phyloP scores from a whole-genome alignment of 495 filamentous ascomycete species.

The Trichoderma erinaceum region DNA sequence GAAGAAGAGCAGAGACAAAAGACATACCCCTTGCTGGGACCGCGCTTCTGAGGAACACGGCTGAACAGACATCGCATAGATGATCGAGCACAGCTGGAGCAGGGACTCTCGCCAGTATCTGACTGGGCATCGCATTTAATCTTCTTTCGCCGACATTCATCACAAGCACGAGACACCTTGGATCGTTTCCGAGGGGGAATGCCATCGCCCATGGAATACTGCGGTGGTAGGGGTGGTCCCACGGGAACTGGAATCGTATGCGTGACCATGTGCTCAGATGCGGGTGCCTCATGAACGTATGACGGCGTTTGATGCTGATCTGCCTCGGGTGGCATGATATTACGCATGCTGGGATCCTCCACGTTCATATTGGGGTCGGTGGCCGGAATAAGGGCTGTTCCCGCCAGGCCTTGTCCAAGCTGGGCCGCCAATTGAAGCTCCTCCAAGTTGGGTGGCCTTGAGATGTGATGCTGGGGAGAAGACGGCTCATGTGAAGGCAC shows the following conservation, averaged over 20 bases:
- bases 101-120: slow-evolving; percentile 71
- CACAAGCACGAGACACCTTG: slow-evolving; percentile 90
- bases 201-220: slow-evolving; percentile 41
- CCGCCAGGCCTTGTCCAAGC: slow-evolving; percentile 40
- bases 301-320: slow-evolving; percentile 20
- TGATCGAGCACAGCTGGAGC: slow-evolving; percentile 78
- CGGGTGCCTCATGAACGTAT: slow-evolving; percentile 1
- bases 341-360: slow-evolving; percentile 25
- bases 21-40: slow-evolving; percentile 85
- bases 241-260: slow-evolving; percentile 31
- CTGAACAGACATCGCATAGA: slow-evolving; percentile 78
- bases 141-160: slow-evolving; percentile 95
- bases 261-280: slow-evolving; percentile 21
- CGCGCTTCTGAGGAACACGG: slow-evolving; percentile 88
- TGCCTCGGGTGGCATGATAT: slow-evolving; percentile 23
- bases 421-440: slow-evolving; percentile 49
- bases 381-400: slow-evolving; percentile 25
- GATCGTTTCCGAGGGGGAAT: slow-evolving; percentile 74
- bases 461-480: slow-evolving; percentile 27
- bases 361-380: slow-evolving; percentile 20
- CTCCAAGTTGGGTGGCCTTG: slow-evolving; percentile 32
- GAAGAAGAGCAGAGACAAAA: background rate
- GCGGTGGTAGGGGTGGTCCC: slow-evolving; percentile 26
- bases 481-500: slow-evolving; percentile 22
- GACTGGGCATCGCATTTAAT: slow-evolving; percentile 87